These are phyloP conservation scores for Flaveria trinervia DNA, from an alignment of 129 eudicot genomes.

Conservation along the genomic window DNA sequence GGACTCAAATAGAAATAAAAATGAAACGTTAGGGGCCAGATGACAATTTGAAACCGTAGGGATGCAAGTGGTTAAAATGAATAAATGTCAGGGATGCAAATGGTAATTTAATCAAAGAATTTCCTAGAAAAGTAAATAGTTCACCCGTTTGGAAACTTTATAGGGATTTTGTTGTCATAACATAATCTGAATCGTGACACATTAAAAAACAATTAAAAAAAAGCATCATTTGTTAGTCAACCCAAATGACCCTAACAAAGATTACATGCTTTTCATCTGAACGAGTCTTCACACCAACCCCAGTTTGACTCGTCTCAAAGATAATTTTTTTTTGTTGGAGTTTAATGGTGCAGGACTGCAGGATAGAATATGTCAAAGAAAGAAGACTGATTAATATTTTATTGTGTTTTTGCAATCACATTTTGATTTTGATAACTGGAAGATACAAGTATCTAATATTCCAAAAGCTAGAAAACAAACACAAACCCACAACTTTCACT, in stretches of 20 bases:
- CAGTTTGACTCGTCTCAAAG: slow-evolving; percentile 4
- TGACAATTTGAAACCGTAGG: too few species aligned
- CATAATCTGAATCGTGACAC: too few species aligned
- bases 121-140: too few species aligned
- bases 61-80: too few species aligned
- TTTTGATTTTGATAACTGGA: neutral
- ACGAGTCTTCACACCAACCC: neutral
- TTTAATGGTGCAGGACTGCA: slow-evolving; percentile 35
- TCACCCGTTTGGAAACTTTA: too few species aligned
- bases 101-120: too few species aligned
- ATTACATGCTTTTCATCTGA: neutral
- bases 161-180: too few species aligned
- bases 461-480: slow-evolving; percentile 34
- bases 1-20: too few species aligned
- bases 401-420: neutral
- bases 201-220: too few species aligned
- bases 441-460: slow-evolving; percentile 5
- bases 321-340: neutral
- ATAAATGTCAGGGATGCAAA: too few species aligned
- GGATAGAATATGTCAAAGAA: slow-evolving; percentile 28
- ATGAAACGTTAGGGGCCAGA: too few species aligned
- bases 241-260: neutral
- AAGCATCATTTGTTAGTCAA: too few species aligned
- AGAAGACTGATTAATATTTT: neutral
- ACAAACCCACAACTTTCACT: slow-evolving; percentile 24